Percentiles rank a stretch among this genome's conserved stretches.
phyloP scores from a whole-genome alignment of 1,284 basidiomycete genomes.

The Moesziomyces sp. region DNA sequence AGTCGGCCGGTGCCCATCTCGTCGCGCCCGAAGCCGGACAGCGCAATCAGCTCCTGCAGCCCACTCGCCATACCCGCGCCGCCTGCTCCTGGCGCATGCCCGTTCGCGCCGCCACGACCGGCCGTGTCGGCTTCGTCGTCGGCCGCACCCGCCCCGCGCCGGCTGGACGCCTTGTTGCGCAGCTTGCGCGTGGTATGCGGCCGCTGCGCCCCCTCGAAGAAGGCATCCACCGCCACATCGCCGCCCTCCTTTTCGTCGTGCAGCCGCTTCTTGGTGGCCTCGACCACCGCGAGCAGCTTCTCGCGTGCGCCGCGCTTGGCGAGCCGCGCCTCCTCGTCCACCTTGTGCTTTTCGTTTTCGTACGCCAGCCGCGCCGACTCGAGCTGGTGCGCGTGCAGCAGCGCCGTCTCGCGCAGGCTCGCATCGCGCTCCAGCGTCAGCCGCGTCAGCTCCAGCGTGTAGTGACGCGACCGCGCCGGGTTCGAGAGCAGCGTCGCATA shows the following conservation, averaged over 20 bases:
- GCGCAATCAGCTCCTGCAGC: conserved; percentile 48
- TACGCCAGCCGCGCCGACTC: conserved; percentile 56
- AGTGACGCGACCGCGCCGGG: conserved; percentile 57
- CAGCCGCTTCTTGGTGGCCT: conserved; percentile 61
- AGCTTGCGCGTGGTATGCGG: conserved; percentile 66
- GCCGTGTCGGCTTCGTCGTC: conserved; percentile 39
- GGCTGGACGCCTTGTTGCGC: conserved; percentile 59
- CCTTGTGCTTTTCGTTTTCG: conserved; percentile 57
- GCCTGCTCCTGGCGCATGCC: not conserved
- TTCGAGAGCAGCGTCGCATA: conserved; percentile 60
- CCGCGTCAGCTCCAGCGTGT: conserved; percentile 57
- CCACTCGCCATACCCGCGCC: conserved; percentile 41
- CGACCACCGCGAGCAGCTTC: conserved; percentile 61
- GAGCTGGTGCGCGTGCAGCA: conserved; percentile 62
- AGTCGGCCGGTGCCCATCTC: conserved; percentile 32
- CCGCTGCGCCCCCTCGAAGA: conserved; percentile 58
- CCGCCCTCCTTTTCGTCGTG: conserved; percentile 65
- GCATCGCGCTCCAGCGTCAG: conserved; percentile 59
- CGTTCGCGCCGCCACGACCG: conserved; percentile 17
- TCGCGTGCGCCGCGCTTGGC: conserved; percentile 62
- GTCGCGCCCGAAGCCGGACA: conserved; percentile 49
- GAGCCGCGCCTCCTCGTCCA: conserved; percentile 62
- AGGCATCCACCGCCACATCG: conserved; percentile 59
- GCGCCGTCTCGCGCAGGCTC: conserved; percentile 51
- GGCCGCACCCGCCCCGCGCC: conserved; percentile 13